These are phyloP conservation scores for Ascochyta rabiei DNA, from an alignment of 2,329 filamentous ascomycete genomes.

Conservation along the genomic window DNA sequence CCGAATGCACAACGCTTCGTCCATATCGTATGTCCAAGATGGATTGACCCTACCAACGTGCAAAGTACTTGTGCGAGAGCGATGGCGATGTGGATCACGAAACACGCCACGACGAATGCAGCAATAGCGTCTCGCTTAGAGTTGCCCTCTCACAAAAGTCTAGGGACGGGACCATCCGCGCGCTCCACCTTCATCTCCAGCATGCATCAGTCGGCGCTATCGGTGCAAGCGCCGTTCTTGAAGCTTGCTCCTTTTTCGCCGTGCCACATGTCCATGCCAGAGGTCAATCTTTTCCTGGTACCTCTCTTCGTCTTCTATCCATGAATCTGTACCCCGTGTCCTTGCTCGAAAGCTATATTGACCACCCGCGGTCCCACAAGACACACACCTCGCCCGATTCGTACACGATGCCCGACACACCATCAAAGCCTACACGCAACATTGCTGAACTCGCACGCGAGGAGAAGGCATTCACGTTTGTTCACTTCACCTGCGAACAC, in stretches of 20 bases:
- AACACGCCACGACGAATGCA: background rate
- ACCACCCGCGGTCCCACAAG: background rate
- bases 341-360: slow-evolving; percentile 6
- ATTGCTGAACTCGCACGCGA: slow-evolving; percentile 50
- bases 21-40: too few species aligned
- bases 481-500: slow-evolving; percentile 66
- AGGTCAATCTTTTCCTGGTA: background rate
- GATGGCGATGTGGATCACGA: background rate
- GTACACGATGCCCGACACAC: slow-evolving; percentile 19
- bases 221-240: slow-evolving; percentile 4
- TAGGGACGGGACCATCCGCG: slow-evolving; percentile 6
- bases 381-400: slow-evolving; percentile 14
- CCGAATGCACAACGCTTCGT: too few species aligned
- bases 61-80: background rate
- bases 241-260: slow-evolving; percentile 5
- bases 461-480: slow-evolving; percentile 54
- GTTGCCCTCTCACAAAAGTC: slow-evolving; percentile 1
- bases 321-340: slow-evolving; percentile 16
- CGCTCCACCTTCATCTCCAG: slow-evolving; percentile 15
- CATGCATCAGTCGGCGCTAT: slow-evolving; percentile 9
- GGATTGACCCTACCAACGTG: background rate
- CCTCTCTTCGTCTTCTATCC: background rate
- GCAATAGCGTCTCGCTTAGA: slow-evolving; percentile 1
- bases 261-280: slow-evolving; percentile 8
- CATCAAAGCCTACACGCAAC: slow-evolving; percentile 44